Evolutionary conservation across 352 stramenopile species (phyloP).

Genomic region (Pythium dissotocum): DNA sequence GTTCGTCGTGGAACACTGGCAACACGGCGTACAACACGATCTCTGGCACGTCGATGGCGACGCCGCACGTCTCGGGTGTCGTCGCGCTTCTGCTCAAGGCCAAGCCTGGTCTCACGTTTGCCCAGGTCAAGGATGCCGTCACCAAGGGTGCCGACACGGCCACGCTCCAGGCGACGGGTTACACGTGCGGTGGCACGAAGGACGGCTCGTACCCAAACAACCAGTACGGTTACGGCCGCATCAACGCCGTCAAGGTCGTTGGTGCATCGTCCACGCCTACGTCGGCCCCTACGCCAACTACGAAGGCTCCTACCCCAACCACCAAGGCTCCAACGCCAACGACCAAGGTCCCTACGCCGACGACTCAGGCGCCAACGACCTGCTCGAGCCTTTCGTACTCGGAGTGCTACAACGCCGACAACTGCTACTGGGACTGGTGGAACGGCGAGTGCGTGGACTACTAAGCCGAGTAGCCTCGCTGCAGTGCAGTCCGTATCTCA

Average conservation of each 20-base stretch:
- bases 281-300: not conserved
- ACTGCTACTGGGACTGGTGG: no score
- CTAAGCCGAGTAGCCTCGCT: no score
- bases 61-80: conserved; percentile 32
- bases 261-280: not conserved
- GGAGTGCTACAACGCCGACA: no score
- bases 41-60: conserved; percentile 33
- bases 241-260: conserved; percentile 11
- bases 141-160: not conserved
- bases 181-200: not conserved
- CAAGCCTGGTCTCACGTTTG: not conserved
- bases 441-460: no score
- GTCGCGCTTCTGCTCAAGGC: conserved; percentile 26
- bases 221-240: conserved; percentile 31
- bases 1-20: conserved; percentile 11
- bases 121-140: not conserved
- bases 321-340: not conserved
- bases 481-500: no score
- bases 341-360: no score
- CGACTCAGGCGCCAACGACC: no score
- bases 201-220: conserved; percentile 8
- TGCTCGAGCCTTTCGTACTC: not conserved
- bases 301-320: not conserved
- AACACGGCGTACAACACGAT: conserved; percentile 21
- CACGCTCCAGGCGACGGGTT: not conserved